phyloP scores from a whole-genome alignment of 2,329 filamentous ascomycete species.

The Anthostomella pinea region DNA sequence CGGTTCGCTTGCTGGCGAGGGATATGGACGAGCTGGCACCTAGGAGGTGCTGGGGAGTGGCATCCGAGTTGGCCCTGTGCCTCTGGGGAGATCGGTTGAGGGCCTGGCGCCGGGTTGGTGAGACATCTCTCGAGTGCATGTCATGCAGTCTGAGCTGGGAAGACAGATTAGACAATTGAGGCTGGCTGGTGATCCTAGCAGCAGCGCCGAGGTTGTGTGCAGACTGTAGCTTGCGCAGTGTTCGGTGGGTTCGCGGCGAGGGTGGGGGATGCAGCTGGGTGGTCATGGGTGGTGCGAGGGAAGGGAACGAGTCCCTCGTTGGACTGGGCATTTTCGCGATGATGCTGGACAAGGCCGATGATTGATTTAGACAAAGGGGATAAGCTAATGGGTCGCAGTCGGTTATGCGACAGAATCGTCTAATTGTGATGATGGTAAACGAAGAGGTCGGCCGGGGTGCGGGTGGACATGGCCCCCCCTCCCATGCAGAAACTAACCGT shows the following conservation, averaged over 20 bases:
- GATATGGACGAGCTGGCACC: slow-evolving; percentile 37
- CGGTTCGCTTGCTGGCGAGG: slow-evolving; percentile 40
- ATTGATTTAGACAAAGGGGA: too few species aligned
- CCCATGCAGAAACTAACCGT: too few species aligned
- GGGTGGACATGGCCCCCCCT: not conserved
- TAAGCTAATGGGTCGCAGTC: too few species aligned
- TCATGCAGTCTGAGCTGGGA: slow-evolving; percentile 57
- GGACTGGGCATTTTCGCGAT: slow-evolving; percentile 29
- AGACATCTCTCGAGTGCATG: slow-evolving; percentile 30
- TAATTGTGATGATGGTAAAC: not conserved
- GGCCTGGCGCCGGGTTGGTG: slow-evolving; percentile 36
- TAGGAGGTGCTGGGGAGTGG: slow-evolving; percentile 40
- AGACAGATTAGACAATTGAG: slow-evolving; percentile 46
- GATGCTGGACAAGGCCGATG: not conserved
- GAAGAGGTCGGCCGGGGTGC: slow-evolving; percentile 1
- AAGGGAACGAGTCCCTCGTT: slow-evolving; percentile 24
- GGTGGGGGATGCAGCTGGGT: slow-evolving; percentile 53
- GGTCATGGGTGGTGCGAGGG: slow-evolving; percentile 32
- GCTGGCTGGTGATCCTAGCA: slow-evolving; percentile 47
- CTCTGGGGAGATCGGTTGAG: slow-evolving; percentile 49
- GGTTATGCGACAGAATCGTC: not conserved
- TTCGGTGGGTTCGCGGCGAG: slow-evolving; percentile 63
- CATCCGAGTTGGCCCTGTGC: slow-evolving; percentile 72
- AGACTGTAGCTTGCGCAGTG: slow-evolving; percentile 71
- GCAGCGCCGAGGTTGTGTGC: slow-evolving; percentile 62